A percentile compares a stretch with the other conserved stretches of the same genome.
Evolutionary conservation across 2,329 filamentous ascomycete species (phyloP).

Genomic region (Cladorrhinum sp.): DNA sequence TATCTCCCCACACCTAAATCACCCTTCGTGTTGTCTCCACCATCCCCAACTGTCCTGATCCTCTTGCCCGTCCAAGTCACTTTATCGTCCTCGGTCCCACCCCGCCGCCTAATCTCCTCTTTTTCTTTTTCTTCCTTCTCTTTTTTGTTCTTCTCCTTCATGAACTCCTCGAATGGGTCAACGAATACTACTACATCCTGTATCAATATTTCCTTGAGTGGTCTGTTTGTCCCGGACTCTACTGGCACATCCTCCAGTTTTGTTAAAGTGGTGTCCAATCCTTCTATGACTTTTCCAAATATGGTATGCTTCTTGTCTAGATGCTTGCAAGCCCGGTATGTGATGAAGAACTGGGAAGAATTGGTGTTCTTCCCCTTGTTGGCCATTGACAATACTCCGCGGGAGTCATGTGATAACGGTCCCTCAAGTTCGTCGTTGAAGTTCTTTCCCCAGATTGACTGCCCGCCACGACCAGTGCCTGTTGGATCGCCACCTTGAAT

Average conservation of each 20-base stretch:
- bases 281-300: slow-evolving; percentile 82
- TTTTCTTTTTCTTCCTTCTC: slow-evolving; percentile 57
- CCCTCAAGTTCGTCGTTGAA: slow-evolving; percentile 94
- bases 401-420: slow-evolving; percentile 74
- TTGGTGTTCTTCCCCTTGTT: slow-evolving; percentile 99
- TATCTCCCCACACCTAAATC: slow-evolving; percentile 71
- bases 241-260: slow-evolving; percentile 75
- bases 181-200: slow-evolving; percentile 82
- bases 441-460: slow-evolving; percentile 89
- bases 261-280: slow-evolving; percentile 61
- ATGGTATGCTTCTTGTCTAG: slow-evolving; percentile 97
- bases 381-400: slow-evolving; percentile 88
- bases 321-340: slow-evolving; percentile 79
- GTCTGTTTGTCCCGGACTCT: slow-evolving; percentile 60
- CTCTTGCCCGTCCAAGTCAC: slow-evolving; percentile 97
- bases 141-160: slow-evolving; percentile 66
- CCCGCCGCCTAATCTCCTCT: slow-evolving; percentile 60
- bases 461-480: slow-evolving; percentile 85
- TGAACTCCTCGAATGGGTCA: slow-evolving; percentile 93
- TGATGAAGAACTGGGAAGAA: slow-evolving; percentile 91
- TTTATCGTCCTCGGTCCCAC: slow-evolving; percentile 80
- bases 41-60: slow-evolving; percentile 65
- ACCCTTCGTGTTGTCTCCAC: slow-evolving; percentile 43
- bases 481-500: slow-evolving; percentile 95
- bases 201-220: slow-evolving; percentile 75